phyloP scores from a whole-genome alignment of 768 basidiomycete species.

The Kwoniella dendrophila region DNA sequence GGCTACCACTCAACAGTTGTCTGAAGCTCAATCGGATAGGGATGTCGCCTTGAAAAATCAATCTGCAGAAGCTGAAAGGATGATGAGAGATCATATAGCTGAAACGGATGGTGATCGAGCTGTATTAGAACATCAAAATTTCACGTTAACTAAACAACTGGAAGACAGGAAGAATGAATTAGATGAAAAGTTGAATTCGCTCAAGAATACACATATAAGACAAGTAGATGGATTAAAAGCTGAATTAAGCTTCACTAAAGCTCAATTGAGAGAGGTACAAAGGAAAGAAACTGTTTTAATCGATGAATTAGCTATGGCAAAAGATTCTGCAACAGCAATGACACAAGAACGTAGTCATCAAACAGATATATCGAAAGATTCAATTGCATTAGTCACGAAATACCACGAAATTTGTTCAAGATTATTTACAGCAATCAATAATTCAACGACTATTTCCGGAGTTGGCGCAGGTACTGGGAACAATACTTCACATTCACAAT shows the following conservation, averaged over 20 bases:
- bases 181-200: constrained; percentile 38
- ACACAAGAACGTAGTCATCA: constrained; percentile 36
- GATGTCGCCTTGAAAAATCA: constrained; percentile 73
- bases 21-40: constrained; percentile 73
- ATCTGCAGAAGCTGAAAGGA: constrained; percentile 64
- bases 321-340: constrained; percentile 39
- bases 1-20: constrained; percentile 68
- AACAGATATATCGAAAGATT: constrained; percentile 43
- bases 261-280: constrained; percentile 49
- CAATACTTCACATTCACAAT: constrained; percentile 6
- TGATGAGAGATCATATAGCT: constrained; percentile 81
- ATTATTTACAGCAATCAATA: constrained; percentile 48
- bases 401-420: constrained; percentile 52
- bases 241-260: constrained; percentile 62
- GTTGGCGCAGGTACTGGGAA: constrained; percentile 32
- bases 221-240: constrained; percentile 68
- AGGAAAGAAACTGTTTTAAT: constrained; percentile 38
- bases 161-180: constrained; percentile 65
- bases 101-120: constrained; percentile 94
- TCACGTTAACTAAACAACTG: constrained; percentile 72
- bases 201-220: constrained; percentile 34
- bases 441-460: constrained; percentile 51
- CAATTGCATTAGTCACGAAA: constrained; percentile 49
- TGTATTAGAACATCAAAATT: constrained; percentile 84
- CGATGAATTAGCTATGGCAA: constrained; percentile 49